These are phyloP conservation scores for Aurifilum marmelostoma DNA, from an alignment of 2,329 filamentous ascomycete genomes.

Conservation along the genomic window DNA sequence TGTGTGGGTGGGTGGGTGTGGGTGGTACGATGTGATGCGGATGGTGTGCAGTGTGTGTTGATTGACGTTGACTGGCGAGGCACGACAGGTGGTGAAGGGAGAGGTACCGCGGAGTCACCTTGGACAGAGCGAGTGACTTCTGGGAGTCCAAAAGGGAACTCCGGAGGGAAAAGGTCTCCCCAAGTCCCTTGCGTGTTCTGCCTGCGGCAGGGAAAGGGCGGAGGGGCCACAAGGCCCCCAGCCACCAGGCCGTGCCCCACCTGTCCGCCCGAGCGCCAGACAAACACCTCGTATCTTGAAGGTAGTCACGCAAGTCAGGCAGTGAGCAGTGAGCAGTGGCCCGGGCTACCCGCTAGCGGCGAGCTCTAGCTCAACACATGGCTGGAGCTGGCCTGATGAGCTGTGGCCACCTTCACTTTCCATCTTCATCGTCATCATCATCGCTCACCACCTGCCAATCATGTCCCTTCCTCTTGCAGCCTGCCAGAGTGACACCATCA, in stretches of 20 bases:
- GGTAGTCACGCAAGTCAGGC: neutral
- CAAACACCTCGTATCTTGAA: neutral
- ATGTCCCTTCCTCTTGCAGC: too few relatives aligned
- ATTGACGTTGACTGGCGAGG: neutral
- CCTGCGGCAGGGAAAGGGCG: conserved; percentile 3
- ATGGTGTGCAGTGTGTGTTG: neutral
- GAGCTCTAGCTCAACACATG: neutral
- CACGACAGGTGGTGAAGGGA: neutral
- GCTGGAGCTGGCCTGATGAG: neutral
- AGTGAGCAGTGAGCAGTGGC: neutral
- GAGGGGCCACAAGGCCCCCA: conserved; percentile 1
- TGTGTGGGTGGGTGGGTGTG: neutral
- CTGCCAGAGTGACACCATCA: too few relatives aligned
- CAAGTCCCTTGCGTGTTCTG: neutral
- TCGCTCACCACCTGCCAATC: neutral
- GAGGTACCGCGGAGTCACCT: conserved; percentile 6
- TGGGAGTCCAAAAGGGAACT: neutral
- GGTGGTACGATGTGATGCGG: neutral
- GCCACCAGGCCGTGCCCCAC: conserved; percentile 6
- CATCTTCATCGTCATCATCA: neutral
- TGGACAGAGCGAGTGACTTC: conserved; percentile 3
- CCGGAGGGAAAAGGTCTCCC: neutral
- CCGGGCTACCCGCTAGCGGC: conserved; percentile 6
- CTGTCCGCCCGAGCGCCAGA: neutral
- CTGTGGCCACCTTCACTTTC: neutral